Percentiles rank a stretch among this genome's conserved stretches.
Conservation (phyloP, 768 basidiomycete genomes). For the Xerocomellus amylosporus region DNA sequence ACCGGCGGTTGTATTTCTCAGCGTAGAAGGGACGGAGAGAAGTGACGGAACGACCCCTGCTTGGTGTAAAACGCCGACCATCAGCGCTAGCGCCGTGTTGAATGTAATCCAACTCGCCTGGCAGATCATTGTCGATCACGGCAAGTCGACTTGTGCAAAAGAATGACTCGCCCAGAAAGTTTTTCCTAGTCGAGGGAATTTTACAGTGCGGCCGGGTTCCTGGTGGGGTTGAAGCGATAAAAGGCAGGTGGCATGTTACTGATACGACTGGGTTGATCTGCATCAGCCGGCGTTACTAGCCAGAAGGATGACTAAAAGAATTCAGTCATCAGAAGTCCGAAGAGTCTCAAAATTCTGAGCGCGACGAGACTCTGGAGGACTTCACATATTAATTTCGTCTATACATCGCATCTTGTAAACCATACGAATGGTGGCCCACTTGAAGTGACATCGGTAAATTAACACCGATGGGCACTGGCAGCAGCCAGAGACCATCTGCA, state of each 20-base stretch:
- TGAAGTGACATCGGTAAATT: no score
- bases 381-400: background rate
- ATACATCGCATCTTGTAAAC: no score
- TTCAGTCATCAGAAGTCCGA: no score
- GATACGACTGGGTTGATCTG: no score
- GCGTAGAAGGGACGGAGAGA: slow-evolving; percentile 30
- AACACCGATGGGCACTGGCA: no score
- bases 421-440: no score
- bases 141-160: slow-evolving; percentile 11
- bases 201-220: slow-evolving; percentile 32
- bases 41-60: slow-evolving; percentile 41
- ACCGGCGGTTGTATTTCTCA: slow-evolving; percentile 6
- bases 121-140: slow-evolving; percentile 3
- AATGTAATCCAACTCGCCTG: slow-evolving; percentile 29
- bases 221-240: slow-evolving; percentile 39
- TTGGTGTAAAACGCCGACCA: slow-evolving; percentile 40
- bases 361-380: background rate
- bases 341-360: slow-evolving; percentile 11
- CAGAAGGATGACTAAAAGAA: no score
- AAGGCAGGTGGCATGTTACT: no score
- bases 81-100: slow-evolving; percentile 28
- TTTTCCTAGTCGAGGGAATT: slow-evolving; percentile 24
- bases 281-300: no score
- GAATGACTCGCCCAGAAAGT: slow-evolving; percentile 33
- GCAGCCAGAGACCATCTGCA: no score